These are phyloP conservation scores for Prunus salicina DNA, from an alignment of 306 rosid species.

Conservation along the genomic window DNA sequence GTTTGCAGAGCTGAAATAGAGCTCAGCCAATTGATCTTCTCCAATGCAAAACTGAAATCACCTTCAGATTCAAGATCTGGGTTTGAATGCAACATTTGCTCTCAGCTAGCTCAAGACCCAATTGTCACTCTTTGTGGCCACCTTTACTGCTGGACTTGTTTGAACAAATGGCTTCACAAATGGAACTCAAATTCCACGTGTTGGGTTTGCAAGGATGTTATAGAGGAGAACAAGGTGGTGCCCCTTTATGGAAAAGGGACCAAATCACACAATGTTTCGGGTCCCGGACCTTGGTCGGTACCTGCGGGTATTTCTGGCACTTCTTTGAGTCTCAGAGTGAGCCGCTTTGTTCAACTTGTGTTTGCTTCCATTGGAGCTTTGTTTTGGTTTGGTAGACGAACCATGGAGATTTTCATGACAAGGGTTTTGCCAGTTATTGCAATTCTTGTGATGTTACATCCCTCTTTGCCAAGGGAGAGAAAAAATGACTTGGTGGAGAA, in stretches of 20 bases:
- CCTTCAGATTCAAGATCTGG: not conserved
- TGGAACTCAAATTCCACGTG: conserved; percentile 2
- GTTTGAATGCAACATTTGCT: conserved; percentile 7
- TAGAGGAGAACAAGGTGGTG: conserved; percentile 3
- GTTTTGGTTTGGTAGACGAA: not conserved
- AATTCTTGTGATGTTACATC: conserved; percentile 9
- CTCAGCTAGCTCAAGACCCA: not conserved
- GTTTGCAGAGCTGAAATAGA: conserved; percentile 11
- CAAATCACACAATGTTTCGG: not conserved
- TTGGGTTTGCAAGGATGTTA: not conserved
- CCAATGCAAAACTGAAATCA: not conserved
- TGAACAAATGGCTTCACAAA: conserved; percentile 8
- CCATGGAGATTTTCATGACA: conserved; percentile 1
- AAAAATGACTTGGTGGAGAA: conserved; percentile 8
- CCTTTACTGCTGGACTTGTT: conserved; percentile 13
- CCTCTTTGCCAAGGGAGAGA: conserved; percentile 7
- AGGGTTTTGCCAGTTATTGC: not conserved
- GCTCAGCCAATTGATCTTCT: conserved; percentile 13
- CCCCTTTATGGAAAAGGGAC: conserved; percentile 9
- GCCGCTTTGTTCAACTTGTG: not conserved
- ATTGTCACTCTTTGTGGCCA: conserved; percentile 10
- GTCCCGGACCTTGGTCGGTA: not conserved
- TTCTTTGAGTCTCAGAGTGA: not conserved
- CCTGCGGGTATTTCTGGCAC: not conserved
- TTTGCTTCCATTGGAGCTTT: not conserved